Conservation (phyloP, 495 filamentous ascomycete genomes). For the Lophium mytilinum region DNA sequence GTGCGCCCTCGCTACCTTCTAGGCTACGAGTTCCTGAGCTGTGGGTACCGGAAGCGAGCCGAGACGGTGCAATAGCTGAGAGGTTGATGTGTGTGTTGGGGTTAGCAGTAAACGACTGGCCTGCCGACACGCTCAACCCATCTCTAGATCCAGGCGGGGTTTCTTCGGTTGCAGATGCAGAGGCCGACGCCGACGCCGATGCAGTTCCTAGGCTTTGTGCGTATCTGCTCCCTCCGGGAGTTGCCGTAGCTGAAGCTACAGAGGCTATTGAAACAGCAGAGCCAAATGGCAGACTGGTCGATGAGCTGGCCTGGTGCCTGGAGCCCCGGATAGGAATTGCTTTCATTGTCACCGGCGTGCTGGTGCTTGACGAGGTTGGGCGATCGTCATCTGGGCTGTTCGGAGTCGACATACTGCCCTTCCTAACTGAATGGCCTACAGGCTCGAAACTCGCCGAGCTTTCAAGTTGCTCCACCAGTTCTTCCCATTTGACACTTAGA, state of each 20-base stretch:
- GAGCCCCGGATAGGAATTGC: conserved; percentile 1
- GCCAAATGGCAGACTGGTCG: conserved; percentile 14
- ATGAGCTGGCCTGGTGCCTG: conserved; percentile 6
- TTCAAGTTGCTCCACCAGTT: conserved; percentile 59
- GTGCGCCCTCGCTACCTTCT: conserved; percentile 11
- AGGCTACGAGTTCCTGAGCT: conserved; percentile 12
- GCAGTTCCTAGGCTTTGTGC: conserved; percentile 6
- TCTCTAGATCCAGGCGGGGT: conserved; percentile 18
- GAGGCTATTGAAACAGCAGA: conserved; percentile 12
- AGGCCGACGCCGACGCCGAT: conserved; percentile 17
- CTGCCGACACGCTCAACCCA: conserved; percentile 16
- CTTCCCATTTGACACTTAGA: conserved; percentile 60
- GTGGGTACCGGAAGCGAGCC: background rate
- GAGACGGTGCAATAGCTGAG: background rate
- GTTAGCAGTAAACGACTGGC: conserved; percentile 6
- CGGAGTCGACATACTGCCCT: background rate
- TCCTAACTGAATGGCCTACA: background rate
- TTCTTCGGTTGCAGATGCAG: conserved; percentile 17
- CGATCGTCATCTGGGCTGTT: conserved; percentile 8
- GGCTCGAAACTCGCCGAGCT: conserved; percentile 19
- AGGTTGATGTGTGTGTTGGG: conserved; percentile 15
- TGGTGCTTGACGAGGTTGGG: conserved; percentile 11
- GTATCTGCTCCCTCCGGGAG: background rate
- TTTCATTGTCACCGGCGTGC: conserved; percentile 23
- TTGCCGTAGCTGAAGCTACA: conserved; percentile 1